Base-by-base conservation (phyloP, 2,329 filamentous ascomycete genomes). In the Colletotrichum abscissum region DNA sequence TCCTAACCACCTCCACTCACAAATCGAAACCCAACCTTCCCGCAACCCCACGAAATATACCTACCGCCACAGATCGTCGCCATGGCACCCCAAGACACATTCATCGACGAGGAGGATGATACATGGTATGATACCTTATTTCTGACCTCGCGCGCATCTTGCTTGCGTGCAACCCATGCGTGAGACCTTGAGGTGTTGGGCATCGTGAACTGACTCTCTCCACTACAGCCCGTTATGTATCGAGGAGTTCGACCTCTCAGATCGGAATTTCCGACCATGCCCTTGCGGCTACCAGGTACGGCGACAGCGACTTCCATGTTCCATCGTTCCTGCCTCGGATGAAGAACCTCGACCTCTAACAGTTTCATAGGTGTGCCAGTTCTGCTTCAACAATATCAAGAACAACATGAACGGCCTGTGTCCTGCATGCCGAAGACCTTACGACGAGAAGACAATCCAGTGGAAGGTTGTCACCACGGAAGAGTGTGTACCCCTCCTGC, bases 351-450 rank as follows among this genome's bases (percentile, higher is more conserved):
- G 55, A 70, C 57, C 24, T 65, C 62, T 73, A 35, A 73, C 67
- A 12, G 67, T 66, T 60, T 65, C 28, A 58, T 79, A 98, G 95
- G 96, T 99, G 82, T 99, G 97, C 84, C 97, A 99, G 87, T 99
- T 99, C 85, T 99, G 97, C 86, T 99, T 96, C 87, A 98, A 99
- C 85, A 99, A 98, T 82, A 97, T 99, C 82, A 97, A 97, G 85
- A 97, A 94, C 78, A 98, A 98, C 79, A 95, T 98, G 90, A 98
- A 98, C 81, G 95, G 96, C 46, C 89, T 98, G 71, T 99, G 97
- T 83, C 97, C 97, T n/a, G 97, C 97, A 77, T 99, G 97, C 82
- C 92, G 97, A 84, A 90, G 97, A 82, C 93, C 95, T 6, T 99
- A 99, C 83, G 95, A 98, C 82, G 97, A 99, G 78, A 96, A 96